These are phyloP conservation scores for Cicer yamashitae DNA, from an alignment of 306 rosid species.

Conservation along the genomic window DNA sequence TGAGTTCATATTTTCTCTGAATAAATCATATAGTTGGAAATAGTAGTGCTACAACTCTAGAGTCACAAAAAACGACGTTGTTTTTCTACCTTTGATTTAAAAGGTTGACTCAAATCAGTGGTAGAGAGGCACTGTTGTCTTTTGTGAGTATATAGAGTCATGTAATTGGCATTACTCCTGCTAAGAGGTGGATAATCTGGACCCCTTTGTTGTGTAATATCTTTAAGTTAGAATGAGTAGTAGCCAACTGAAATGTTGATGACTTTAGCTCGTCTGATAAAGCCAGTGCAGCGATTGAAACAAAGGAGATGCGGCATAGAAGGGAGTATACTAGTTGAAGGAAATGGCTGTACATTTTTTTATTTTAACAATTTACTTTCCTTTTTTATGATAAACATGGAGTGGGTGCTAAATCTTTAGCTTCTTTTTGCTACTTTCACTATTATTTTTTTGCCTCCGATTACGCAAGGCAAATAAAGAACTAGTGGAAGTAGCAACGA, in stretches of 20 bases:
- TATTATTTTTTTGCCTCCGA: conserved; percentile 69
- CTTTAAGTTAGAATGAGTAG: conserved; percentile 41
- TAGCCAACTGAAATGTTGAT: conserved; percentile 35
- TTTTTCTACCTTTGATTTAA: conserved; percentile 49
- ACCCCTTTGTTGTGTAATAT: conserved; percentile 45
- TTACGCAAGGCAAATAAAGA: conserved; percentile 63
- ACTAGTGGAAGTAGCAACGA: conserved; percentile 99
- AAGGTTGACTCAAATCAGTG: conserved; percentile 34
- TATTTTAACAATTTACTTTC: conserved; percentile 13
- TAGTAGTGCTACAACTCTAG: conserved; percentile 44
- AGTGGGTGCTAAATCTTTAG: conserved; percentile 54
- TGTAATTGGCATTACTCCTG: conserved; percentile 44
- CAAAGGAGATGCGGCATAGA: conserved; percentile 29
- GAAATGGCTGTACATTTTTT: conserved; percentile 9
- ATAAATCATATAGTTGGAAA: conserved; percentile 37
- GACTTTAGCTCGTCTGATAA: conserved; percentile 43
- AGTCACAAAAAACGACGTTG: conserved; percentile 47
- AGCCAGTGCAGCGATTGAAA: conserved; percentile 40
- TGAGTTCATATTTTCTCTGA: conserved; percentile 39
- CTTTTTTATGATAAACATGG: conserved; percentile 31
- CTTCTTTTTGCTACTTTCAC: conserved; percentile 99
- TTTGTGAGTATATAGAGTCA: conserved; percentile 45
- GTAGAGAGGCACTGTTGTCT: conserved; percentile 47
- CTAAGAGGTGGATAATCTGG: conserved; percentile 34
- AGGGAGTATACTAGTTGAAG: conserved; percentile 45